A percentile compares a stretch with the other conserved stretches of the same genome.
Evolutionary conservation across 192 early-diverging fungal genomes (phyloP).

Genomic region (Jimgerdemannia flammicorona): DNA sequence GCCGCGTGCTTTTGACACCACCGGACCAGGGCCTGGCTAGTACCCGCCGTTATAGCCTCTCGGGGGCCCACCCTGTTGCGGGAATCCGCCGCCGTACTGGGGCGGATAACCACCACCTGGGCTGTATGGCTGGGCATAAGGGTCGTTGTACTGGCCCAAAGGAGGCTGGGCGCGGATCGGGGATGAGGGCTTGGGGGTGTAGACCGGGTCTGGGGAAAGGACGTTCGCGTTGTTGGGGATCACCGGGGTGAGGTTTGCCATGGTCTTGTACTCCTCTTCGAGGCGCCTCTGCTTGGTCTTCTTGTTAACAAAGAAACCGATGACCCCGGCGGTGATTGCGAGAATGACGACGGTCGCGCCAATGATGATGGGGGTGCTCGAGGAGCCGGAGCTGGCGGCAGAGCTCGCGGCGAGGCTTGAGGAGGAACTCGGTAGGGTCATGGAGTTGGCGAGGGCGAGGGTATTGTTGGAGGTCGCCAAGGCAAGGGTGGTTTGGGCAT

Average conservation of each 20-base stretch:
- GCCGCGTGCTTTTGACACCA: no score
- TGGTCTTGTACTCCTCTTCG: background rate
- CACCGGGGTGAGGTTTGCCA: background rate
- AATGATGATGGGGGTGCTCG: background rate
- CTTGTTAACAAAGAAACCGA: background rate
- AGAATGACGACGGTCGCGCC: background rate
- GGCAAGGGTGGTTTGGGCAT: background rate
- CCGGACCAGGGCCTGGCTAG: no score
- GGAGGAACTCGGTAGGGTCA: background rate
- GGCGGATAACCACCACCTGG: no score
- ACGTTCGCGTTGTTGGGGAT: background rate
- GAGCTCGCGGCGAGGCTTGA: background rate
- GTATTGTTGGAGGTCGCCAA: background rate
- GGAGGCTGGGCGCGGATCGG: background rate
- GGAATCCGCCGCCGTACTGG: background rate
- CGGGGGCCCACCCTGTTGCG: no score
- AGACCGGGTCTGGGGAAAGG: background rate
- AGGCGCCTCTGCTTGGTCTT: background rate
- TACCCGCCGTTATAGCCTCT: no score
- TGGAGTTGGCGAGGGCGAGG: background rate
- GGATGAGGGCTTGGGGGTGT: background rate
- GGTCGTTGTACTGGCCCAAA: background rate
- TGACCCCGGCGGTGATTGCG: background rate
- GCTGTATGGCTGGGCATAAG: background rate
- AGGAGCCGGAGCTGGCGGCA: background rate